Conservation (phyloP, 768 basidiomycete genomes). For the Chalciporus sphaerocephalus region DNA sequence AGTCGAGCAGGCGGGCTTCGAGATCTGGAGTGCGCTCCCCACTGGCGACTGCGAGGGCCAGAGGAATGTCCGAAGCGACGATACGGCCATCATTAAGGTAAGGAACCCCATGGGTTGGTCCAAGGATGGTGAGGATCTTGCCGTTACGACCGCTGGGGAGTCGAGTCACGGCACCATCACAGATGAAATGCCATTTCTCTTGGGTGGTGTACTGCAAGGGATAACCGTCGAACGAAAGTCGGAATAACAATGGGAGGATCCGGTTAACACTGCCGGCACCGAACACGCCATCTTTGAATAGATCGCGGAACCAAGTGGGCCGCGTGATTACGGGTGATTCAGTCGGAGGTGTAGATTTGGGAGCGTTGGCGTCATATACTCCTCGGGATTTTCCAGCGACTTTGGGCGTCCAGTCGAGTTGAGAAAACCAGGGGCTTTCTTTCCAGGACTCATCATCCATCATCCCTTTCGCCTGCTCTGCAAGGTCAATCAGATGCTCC, state of each 20-base stretch:
- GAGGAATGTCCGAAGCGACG: constrained; percentile 36
- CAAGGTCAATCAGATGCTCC: constrained; percentile 60
- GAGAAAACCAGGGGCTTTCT: constrained; percentile 77
- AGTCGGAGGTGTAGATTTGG: background rate
- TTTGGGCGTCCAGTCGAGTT: constrained; percentile 96
- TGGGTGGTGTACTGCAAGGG: constrained; percentile 52
- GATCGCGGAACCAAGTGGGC: constrained; percentile 56
- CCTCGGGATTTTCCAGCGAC: constrained; percentile 66
- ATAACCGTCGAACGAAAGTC: constrained; percentile 53
- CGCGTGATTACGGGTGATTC: constrained; percentile 12
- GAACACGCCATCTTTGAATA: constrained; percentile 43
- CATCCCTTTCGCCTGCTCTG: constrained; percentile 50
- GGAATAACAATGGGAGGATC: constrained; percentile 65
- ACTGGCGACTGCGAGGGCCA: constrained; percentile 45
- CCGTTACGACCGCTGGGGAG: constrained; percentile 41
- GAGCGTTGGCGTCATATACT: constrained; percentile 34
- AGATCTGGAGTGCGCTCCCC: constrained; percentile 37
- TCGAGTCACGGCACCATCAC: constrained; percentile 31
- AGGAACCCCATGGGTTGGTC: constrained; percentile 43
- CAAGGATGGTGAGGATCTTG: constrained; percentile 45
- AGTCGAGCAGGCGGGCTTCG: constrained; percentile 33
- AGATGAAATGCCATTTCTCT: constrained; percentile 66
- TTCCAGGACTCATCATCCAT: constrained; percentile 54
- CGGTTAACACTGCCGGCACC: constrained; percentile 36
- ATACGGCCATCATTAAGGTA: constrained; percentile 43